Evolutionary conservation across 2,329 filamentous ascomycete genomes (phyloP).

Genomic region (Pestalotiopsis sp.): DNA sequence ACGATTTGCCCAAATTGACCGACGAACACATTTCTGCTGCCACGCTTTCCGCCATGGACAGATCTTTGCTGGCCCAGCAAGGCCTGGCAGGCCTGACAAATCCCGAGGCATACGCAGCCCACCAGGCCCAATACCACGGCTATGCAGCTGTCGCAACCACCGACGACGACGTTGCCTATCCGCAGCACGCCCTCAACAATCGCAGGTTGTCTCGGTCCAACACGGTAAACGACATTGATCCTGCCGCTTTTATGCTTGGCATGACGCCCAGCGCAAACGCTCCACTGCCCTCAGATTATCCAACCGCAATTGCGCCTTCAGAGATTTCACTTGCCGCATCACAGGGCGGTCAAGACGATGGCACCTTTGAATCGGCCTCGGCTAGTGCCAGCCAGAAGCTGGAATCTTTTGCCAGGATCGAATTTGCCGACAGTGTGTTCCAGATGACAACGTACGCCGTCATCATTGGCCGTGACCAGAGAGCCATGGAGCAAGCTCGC

Average conservation of each 20-base stretch:
- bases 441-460: constrained; percentile 77
- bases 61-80: background rate
- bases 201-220: constrained; percentile 14
- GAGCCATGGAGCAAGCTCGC: constrained; percentile 56
- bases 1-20: constrained; percentile 21
- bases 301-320: constrained; percentile 31
- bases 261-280: constrained; percentile 24
- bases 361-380: constrained; percentile 33
- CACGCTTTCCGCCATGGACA: background rate
- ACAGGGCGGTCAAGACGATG: constrained; percentile 30
- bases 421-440: constrained; percentile 75
- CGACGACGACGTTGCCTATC: constrained; percentile 29
- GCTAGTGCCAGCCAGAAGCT: constrained; percentile 41
- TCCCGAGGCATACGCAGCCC: background rate
- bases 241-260: constrained; percentile 31
- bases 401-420: constrained; percentile 62
- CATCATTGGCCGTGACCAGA: constrained; percentile 71
- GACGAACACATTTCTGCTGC: constrained; percentile 13
- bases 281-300: constrained; percentile 25
- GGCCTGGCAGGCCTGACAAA: background rate
- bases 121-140: constrained; percentile 14
- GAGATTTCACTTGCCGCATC: constrained; percentile 33
- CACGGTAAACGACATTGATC: constrained; percentile 30
- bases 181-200: constrained; percentile 22
- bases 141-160: constrained; percentile 31